Base-by-base conservation (phyloP, 2,329 filamentous ascomycete species). In the Alternaria conjuncta region DNA sequence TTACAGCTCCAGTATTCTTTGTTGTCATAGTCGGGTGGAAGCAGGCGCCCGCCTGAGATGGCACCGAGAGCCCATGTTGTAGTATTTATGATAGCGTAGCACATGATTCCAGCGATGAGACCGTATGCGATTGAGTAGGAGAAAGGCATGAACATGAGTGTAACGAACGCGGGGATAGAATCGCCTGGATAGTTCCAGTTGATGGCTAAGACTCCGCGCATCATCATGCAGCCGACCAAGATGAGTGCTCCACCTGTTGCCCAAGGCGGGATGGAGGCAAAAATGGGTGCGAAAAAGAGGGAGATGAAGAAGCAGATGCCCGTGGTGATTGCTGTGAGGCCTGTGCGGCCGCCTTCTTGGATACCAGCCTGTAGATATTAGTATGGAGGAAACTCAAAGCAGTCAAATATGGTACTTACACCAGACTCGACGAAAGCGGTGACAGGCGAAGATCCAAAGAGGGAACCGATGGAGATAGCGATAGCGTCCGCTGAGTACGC, bases 101-200 rank as follows among this genome's bases (percentile, higher is more conserved):
- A 88, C 72, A 90, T 84, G 72, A 96, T 91, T 47, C 93, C 92
- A 2, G 87, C 92, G 69, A 96, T 96, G 12, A 97, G 85, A 49
- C 93, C 93, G 76, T 96, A 92, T 6, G 93, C 92, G 72, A 96
- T 96, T 30, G 89, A 92, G 83, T 96, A 97, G 1, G 92, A 93
- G 81, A 96, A 96, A 0, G 93, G 93, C 93, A 96, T 96, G 67
- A 94, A 83, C 66, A 90, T 88, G 66, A 96, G 90, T 49, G 92
- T 94, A 26, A 96, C 83, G 81, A 96, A 96, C 1, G 93, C 92
- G 0, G 93, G 93, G 30, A 96, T 86, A 2, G 92, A 90, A 77
- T 97, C 93, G 54, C 93, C 93, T 59, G 92, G 85, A 79, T 97
- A 79, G 54, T 85, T 85, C 93, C 93, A 97, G 84, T 97, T 97